Conservation (phyloP, 257 asterid species). For the Ophiorrhiza pumila region DNA sequence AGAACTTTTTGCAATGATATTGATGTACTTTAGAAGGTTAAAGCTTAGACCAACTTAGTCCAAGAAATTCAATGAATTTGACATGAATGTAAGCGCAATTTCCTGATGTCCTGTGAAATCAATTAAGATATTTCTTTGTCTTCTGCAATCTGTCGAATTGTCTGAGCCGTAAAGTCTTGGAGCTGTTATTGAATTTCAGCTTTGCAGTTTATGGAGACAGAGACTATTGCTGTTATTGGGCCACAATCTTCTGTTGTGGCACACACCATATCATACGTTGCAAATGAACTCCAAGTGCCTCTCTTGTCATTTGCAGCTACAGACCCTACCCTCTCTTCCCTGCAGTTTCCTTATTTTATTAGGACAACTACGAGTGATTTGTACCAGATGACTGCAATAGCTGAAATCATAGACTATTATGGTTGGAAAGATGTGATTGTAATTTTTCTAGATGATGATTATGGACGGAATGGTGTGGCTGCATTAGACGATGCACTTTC, state of each 20-base stretch:
- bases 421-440: constrained; percentile 41
- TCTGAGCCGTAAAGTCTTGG: not conserved
- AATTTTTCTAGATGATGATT: constrained; percentile 44
- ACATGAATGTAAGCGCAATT: not conserved
- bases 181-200: constrained; percentile 26
- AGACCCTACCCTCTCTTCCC: constrained; percentile 45
- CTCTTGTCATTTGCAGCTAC: constrained; percentile 49
- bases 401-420: constrained; percentile 37
- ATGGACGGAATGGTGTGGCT: constrained; percentile 43
- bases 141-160: not conserved
- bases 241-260: constrained; percentile 55
- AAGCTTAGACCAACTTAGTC: not conserved
- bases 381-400: constrained; percentile 49
- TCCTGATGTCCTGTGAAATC: not conserved
- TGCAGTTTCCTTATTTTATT: constrained; percentile 45
- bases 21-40: not conserved
- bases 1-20: not conserved
- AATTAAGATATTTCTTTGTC: not conserved
- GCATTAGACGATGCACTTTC: constrained; percentile 48
- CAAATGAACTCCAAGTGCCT: constrained; percentile 48
- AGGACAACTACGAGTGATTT: constrained; percentile 45
- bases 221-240: constrained; percentile 42
- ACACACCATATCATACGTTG: constrained; percentile 33
- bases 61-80: not conserved
- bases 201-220: constrained; percentile 45